Base-by-base conservation (phyloP, 208 protist species). In the Leishmania amazonensis region DNA sequence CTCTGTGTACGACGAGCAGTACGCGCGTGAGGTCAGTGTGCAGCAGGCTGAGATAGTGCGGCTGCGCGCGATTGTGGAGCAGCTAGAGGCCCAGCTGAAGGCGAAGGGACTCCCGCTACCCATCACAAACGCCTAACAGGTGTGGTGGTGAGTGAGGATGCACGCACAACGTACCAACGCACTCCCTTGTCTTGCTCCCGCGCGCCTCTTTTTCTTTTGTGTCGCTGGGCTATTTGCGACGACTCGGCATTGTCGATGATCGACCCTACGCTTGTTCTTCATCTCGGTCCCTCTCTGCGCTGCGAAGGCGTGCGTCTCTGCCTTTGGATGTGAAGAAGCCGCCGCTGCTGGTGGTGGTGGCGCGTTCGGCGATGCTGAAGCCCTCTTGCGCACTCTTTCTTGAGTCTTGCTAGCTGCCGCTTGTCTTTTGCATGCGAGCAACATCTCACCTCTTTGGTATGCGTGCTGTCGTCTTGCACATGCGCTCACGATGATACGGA, bases 41-140 rank as follows among this genome's bases (percentile, higher is more conserved):
- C 97, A 99, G 85, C 83, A 91, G 54, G 88, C 91, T 1, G 96
- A 99, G 84, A 94, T 99, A 2, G 47, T 24, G 13, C 90, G 90
- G 3, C 87, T 99, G 45, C 85, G 95, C 51, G 83, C 80, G 8
- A 67, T 95, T 15, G 87, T 93, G 3, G 87, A 88, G 13, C 81
- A 90, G 64, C 77, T 98, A 24, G 95, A 98, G 81, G 83, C 89
- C 57, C 81, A 96, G 76, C 67, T 92, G 64, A 88, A 85, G 75
- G 88, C 81, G 35, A 92, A 92, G 64, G 90, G 93, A 42, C 88
- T 97, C 11, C 88, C 92, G 6, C 80, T 96, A 57, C 88, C 90
- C 0, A 87, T 79, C 17, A 80, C 90, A 15, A n/a, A 62, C 35
- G 62, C 64, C 38, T 83, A 67, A 31, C 6, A 71, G 19, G 31